phyloP scores from a whole-genome alignment of 2,329 filamentous ascomycete species.

The Sclerotiophoma versabilis region DNA sequence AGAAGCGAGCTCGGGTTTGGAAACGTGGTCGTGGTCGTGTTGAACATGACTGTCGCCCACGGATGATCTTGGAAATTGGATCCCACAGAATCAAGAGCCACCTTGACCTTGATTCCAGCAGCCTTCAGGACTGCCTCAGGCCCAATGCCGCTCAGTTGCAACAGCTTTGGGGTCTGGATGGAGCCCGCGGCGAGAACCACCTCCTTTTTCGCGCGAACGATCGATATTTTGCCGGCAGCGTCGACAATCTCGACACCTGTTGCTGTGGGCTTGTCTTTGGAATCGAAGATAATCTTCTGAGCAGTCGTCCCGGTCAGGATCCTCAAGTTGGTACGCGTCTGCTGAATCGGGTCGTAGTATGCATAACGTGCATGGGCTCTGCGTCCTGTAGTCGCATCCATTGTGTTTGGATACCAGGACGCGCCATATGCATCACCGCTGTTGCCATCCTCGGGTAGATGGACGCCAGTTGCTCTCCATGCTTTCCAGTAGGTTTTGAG shows the following conservation, averaged over 20 bases:
- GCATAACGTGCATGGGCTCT: conserved; percentile 37
- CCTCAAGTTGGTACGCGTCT: conserved; percentile 32
- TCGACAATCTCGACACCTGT: conserved; percentile 28
- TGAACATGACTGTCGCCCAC: conserved; percentile 30
- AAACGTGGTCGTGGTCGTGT: conserved; percentile 29
- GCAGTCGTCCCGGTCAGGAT: conserved; percentile 30
- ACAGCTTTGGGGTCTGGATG: conserved; percentile 65
- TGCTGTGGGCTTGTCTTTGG: conserved; percentile 18
- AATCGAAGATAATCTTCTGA: conserved; percentile 30
- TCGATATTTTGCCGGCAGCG: conserved; percentile 14
- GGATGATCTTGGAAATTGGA: conserved; percentile 47
- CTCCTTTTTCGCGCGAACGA: conserved; percentile 51
- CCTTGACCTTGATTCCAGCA: conserved; percentile 33
- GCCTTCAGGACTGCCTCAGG: conserved; percentile 35
- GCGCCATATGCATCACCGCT: conserved; percentile 31
- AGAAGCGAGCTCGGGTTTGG: conserved; percentile 29
- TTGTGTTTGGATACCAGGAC: conserved; percentile 34
- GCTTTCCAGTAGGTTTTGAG: conserved; percentile 33
- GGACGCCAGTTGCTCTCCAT: conserved; percentile 31
- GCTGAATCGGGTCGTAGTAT: conserved; percentile 38
- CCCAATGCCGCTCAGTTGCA: conserved; percentile 43
- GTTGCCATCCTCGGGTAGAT: conserved; percentile 27
- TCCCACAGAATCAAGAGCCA: conserved; percentile 41
- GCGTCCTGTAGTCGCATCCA: conserved; percentile 32
- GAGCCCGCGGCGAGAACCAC: conserved; percentile 66